Base-by-base conservation (phyloP, 2,329 filamentous ascomycete genomes). In the Coniochaeta sp. region DNA sequence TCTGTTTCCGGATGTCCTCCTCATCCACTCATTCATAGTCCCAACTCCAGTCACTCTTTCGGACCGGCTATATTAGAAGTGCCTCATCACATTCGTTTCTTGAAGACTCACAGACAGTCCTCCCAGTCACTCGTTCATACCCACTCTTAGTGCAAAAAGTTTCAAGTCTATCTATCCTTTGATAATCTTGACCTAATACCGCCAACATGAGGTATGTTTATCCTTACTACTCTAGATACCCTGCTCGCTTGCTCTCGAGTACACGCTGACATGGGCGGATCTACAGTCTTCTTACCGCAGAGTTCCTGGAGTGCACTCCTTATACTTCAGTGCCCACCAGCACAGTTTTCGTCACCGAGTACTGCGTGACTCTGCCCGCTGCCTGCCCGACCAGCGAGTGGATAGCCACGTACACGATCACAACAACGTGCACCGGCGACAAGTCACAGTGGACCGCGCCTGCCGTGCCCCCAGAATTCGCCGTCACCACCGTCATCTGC, bases 341-440 rank as follows among this genome's bases (percentile, higher is more conserved):
- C 44, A 56, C 34, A 54, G 54, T 59, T 30, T 75, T 69, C 64
- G 75, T 73, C 36, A 76, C 72, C 7, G 65, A 72, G 47, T 78
- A 77, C 67, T 68, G 69, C 63, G 74, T 73, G 32, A 69, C 70
- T 44, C 64, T 71, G 26, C 68, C 67, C 30, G 75, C 75, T 10
- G 74, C 74, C 58, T 74, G 73, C 64, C 65, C 71, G 60, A 74
- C 71, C n/a, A 66, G 70, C 62, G 61, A 64, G 55, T 77, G 75
- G 75, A 60, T 70, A 40, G 74, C 75, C 36, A 74, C 73, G 34
- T 78, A 77, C 69, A 78, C 74, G 58, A 64, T 78, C 65, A 67
- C 65, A 9, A 71, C 77, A 66, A 70, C 69, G 30, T 73, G 72
- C 65, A 62, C 65, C 14, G 74, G 73, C 57, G 64, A 68, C 61